phyloP scores from a whole-genome alignment of 306 rosid species.

The Sicyos baderoa region DNA sequence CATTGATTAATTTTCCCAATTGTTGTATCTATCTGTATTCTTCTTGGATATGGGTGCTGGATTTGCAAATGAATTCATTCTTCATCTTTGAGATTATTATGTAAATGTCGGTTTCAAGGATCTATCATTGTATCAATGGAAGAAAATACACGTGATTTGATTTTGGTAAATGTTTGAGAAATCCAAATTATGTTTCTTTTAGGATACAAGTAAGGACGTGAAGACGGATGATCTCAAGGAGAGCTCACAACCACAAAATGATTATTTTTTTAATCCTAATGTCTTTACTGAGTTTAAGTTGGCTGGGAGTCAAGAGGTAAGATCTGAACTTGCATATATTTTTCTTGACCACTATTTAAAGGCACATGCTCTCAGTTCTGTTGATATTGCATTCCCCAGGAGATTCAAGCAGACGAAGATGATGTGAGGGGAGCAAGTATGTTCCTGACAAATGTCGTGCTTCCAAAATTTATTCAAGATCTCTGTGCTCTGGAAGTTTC shows the following conservation, averaged over 20 bases:
- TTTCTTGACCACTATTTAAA: not conserved
- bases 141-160: not conserved
- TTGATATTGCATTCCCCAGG: constrained; percentile 44
- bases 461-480: constrained; percentile 94
- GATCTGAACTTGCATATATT: constrained; percentile 2
- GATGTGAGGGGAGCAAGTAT: constrained; percentile 76
- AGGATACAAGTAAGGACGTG: constrained; percentile 50
- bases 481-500: constrained; percentile 97
- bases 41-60: no score
- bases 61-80: no score
- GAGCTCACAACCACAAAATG: constrained; percentile 28
- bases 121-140: not conserved
- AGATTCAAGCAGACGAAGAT: constrained; percentile 71
- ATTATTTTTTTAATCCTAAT: constrained; percentile 67
- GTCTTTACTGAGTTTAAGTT: constrained; percentile 87
- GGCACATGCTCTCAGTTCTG: constrained; percentile 17
- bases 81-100: not conserved
- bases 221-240: constrained; percentile 42
- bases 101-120: not conserved
- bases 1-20: no score
- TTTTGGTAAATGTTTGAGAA: not conserved
- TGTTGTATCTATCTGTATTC: no score
- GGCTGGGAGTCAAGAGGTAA: constrained; percentile 67
- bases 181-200: constrained; percentile 18
- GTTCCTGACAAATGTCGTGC: constrained; percentile 67